Evolutionary conservation across 345 rosid species (phyloP).

Genomic region (Moringa oleifera): DNA sequence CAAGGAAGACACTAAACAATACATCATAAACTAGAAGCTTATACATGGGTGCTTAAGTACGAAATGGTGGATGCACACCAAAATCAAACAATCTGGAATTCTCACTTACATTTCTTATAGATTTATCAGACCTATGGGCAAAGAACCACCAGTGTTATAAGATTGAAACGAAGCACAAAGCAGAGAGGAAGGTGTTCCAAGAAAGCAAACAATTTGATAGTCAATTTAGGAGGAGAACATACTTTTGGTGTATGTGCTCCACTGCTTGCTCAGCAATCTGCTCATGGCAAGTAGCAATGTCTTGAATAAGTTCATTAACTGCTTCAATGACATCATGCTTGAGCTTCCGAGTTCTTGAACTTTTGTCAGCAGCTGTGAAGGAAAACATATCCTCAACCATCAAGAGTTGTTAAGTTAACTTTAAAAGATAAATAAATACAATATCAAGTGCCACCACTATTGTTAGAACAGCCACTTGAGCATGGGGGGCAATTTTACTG

Average conservation of each 20-base stretch:
- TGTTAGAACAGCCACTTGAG: too few relatives aligned
- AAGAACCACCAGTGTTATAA: background rate
- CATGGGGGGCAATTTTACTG: too few relatives aligned
- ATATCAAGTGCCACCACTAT: too few relatives aligned
- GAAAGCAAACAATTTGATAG: constrained; percentile 4
- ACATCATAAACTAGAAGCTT: background rate
- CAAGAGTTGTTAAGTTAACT: background rate
- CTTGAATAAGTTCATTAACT: constrained; percentile 88
- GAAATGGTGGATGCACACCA: background rate
- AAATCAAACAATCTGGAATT: background rate
- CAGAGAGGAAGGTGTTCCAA: background rate
- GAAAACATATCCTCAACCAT: constrained; percentile 22
- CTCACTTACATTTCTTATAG: background rate
- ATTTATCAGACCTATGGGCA: background rate
- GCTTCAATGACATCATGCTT: constrained; percentile 98
- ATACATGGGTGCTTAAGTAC: background rate
- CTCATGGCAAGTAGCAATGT: constrained; percentile 85
- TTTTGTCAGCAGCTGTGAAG: constrained; percentile 84
- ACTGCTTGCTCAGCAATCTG: constrained; percentile 99
- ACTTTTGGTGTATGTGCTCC: constrained; percentile 99
- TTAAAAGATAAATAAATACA: too few relatives aligned
- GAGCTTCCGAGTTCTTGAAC: constrained; percentile 76
- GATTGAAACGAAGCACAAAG: background rate
- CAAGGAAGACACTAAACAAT: too few relatives aligned
- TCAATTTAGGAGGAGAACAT: constrained; percentile 16